Evolutionary conservation across 345 rosid species (phyloP).

Genomic region (Ceriops tagal): DNA sequence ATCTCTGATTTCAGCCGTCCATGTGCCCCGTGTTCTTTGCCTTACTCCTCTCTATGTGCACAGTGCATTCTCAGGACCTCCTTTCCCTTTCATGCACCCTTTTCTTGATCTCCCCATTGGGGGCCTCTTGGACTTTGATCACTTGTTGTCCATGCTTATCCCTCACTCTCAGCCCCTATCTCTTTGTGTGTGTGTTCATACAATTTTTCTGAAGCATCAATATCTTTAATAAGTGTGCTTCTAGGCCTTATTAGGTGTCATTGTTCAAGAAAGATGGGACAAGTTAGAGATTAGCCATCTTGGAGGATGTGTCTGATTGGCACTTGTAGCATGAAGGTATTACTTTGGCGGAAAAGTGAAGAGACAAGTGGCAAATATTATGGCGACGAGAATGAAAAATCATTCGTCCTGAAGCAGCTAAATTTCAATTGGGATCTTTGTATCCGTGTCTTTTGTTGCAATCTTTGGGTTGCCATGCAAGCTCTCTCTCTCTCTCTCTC

Average conservation of each 20-base stretch:
- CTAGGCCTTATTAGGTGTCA: background rate
- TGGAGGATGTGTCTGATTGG: background rate
- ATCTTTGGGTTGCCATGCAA: too few species aligned
- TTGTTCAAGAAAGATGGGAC: background rate
- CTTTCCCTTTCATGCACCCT: slow-evolving; percentile 71
- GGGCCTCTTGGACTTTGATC: slow-evolving; percentile 26
- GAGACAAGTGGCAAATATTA: background rate
- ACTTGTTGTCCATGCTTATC: slow-evolving; percentile 14
- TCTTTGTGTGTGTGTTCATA: too few species aligned
- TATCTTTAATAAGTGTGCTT: background rate
- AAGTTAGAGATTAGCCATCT: background rate
- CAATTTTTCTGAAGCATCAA: too few species aligned
- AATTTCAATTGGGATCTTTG: too few species aligned
- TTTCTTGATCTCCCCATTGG: slow-evolving; percentile 54
- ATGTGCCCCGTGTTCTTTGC: slow-evolving; percentile 63
- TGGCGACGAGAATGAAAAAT: background rate
- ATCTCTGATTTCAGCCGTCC: slow-evolving; percentile 62
- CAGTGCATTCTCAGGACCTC: slow-evolving; percentile 61
- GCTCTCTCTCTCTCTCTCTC: too few species aligned
- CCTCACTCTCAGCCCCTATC: background rate
- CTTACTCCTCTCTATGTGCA: slow-evolving; percentile 53
- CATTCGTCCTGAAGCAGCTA: background rate
- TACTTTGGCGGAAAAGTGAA: background rate
- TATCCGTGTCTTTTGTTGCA: too few species aligned
- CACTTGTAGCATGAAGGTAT: background rate